phyloP scores from a whole-genome alignment of 257 asterid species.

The Solanum etuberosum region DNA sequence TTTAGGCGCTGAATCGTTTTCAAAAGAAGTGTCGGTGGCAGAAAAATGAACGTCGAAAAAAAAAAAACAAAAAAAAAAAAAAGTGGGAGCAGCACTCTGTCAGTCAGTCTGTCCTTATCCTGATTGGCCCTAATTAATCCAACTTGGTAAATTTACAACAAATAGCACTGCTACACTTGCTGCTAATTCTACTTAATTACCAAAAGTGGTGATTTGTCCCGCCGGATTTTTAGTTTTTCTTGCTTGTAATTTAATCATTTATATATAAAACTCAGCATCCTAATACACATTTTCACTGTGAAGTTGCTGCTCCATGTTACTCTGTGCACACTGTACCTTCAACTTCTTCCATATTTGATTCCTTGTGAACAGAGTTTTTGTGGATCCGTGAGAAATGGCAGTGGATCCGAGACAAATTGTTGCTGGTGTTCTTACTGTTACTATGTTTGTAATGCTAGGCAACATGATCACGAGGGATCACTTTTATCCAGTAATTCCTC shows the following conservation, averaged over 20 bases:
- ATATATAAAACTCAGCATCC: background rate
- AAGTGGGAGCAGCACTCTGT: background rate
- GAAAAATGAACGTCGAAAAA: background rate
- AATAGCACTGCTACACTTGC: background rate
- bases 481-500: slow-evolving; percentile 26
- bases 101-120: background rate
- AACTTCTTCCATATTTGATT: background rate
- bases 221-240: background rate
- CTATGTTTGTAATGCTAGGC: slow-evolving; percentile 54
- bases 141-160: background rate
- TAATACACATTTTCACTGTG: background rate
- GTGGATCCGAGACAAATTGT: slow-evolving; percentile 44
- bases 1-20: background rate
- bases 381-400: slow-evolving; percentile 20
- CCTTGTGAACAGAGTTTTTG: background rate
- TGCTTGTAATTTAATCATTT: background rate
- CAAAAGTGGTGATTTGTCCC: background rate
- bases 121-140: background rate
- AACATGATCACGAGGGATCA: slow-evolving; percentile 53
- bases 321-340: background rate
- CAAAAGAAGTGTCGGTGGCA: background rate
- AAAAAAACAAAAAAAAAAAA: background rate
- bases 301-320: background rate
- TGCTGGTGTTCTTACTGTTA: slow-evolving; percentile 39
- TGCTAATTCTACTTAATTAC: background rate